Evolutionary conservation across 2,329 filamentous ascomycete species (phyloP).

Genomic region (Tolypocladium inflatum): DNA sequence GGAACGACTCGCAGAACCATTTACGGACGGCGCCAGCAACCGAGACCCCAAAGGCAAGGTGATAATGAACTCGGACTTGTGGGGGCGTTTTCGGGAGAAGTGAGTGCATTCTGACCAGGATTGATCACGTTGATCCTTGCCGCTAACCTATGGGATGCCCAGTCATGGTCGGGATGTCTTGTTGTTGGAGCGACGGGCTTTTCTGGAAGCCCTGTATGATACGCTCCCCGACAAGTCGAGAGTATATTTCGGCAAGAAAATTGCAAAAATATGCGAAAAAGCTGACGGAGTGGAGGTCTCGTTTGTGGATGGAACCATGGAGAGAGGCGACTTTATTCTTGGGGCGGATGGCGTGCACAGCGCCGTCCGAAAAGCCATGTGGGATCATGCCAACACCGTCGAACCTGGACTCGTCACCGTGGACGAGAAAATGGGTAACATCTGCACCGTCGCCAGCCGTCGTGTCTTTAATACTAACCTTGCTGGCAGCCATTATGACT

Average conservation of each 20-base stretch:
- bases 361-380: constrained; percentile 12
- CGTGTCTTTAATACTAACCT: too few relatives aligned
- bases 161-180: neutral
- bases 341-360: constrained; percentile 34
- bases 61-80: too few relatives aligned
- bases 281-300: constrained; percentile 16
- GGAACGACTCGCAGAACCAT: too few relatives aligned
- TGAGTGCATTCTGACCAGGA: too few relatives aligned
- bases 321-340: constrained; percentile 27
- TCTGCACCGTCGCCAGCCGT: neutral
- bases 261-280: constrained; percentile 1
- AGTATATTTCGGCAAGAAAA: neutral
- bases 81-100: too few relatives aligned
- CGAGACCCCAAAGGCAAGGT: too few relatives aligned
- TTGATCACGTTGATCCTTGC: too few relatives aligned
- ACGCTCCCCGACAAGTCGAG: constrained; percentile 4
- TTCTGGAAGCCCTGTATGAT: constrained; percentile 7
- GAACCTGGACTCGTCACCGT: constrained; percentile 6
- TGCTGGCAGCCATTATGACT: neutral
- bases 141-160: too few relatives aligned
- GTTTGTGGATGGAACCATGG: constrained; percentile 22
- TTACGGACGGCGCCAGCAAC: too few relatives aligned
- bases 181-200: neutral
- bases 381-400: constrained; percentile 9
- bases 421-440: constrained; percentile 10